Evolutionary conservation across 164 flowering plant species (phyloP), one percentile per base, ranked within the genome.

Genomic region (Akebia trifoliata): DNA sequence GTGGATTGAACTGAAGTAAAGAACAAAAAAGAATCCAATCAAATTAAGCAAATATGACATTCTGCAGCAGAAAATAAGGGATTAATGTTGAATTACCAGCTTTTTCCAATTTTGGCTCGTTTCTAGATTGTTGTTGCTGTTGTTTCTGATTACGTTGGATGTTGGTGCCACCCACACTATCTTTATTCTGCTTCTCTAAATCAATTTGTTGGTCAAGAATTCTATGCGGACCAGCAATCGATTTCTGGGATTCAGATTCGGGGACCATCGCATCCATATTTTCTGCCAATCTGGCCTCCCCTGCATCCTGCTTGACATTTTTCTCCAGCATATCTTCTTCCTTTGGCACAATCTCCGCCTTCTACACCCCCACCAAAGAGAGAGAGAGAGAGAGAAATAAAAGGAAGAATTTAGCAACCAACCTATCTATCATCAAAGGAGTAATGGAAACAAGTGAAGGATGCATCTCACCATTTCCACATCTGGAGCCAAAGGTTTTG

Each of bases 171-270:
- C n/a, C n/a, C n/a, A n/a, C 70, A 34, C 50, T 48, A 42, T 78
- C 79, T 34, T 62, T 67, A 30, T 74, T 83, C 50, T 68, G 68
- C 61, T 74, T 86, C 62, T 82, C 94, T 60, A 77, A 69, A 67
- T 85, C 88, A 53, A 79, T 66, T 46, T 76, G 81, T 24, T 81
- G 80, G 45, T 83, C 83, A 35, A 74, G 68, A 37, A 43, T 70
- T 65, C 73, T 71, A 50, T 71, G 87, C 32, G 75, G 76, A 46
- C 20, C 51, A 20, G 40, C 54, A 54, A 48, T 53, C 26, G 57
- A 34, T 3, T 69, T 77, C 34, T 62, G 74, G 9, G 74, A 49
- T 25, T 82, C 81, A 29, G 55, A 25, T 46, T 80, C 80, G 32
- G 62, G 80, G 0, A 34, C 67, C 6, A 14, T 24, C 0, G 37